Evolutionary conservation across 257 asterid genomes (phyloP), one percentile per base, ranked within the genome.

Genomic region (Nicotiana tabacum): DNA sequence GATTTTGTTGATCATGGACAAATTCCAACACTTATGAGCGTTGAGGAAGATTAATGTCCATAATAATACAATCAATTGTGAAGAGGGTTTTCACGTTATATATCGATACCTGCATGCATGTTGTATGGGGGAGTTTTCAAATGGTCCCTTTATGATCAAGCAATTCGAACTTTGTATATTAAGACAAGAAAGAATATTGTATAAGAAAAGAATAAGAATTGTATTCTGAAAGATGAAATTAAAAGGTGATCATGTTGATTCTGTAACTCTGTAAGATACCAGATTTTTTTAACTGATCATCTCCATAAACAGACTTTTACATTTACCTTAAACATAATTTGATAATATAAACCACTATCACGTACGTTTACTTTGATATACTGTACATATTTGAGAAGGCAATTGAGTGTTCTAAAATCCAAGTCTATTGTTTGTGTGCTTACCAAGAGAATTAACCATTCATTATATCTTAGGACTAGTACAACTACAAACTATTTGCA

Each of bases 1-100:
- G 94, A 91, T 84, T 95, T 92, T 82, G 94, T 88, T 62, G 92
- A 95, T 87, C 87, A 87, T 76, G 97, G 97, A 27, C 93, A 93
- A 82, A 92, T 94, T 87, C 98, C 98, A 2, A 91, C 90, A 1
- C 85, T 94, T 68, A 84, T 91, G 89, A 91, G 87, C 88, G 83
- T 89, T 56, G 97, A 86, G 24, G 72, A 81, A 53, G 72, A 60
- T 79, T 30, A 62, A 66, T 66, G 62, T 53, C 29, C 51, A 58
- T 81, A 18, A 6, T 81, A 15, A 48, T 48, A 51, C 27, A 46
- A 21, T 11, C 61, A 24, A 17, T 74, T 53, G 13, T 53, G 58
- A 53, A 13, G 58, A 13, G 15, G 18, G 58, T 53, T 53, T 13
- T 53, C 2, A 18, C 58, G 2, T 53, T 53, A 53, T 53, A 3